Percentiles rank a stretch among this genome's conserved stretches.
These are phyloP conservation scores for Globisporangium solare DNA, from an alignment of 352 stramenopile genomes.

Conservation along the genomic window DNA sequence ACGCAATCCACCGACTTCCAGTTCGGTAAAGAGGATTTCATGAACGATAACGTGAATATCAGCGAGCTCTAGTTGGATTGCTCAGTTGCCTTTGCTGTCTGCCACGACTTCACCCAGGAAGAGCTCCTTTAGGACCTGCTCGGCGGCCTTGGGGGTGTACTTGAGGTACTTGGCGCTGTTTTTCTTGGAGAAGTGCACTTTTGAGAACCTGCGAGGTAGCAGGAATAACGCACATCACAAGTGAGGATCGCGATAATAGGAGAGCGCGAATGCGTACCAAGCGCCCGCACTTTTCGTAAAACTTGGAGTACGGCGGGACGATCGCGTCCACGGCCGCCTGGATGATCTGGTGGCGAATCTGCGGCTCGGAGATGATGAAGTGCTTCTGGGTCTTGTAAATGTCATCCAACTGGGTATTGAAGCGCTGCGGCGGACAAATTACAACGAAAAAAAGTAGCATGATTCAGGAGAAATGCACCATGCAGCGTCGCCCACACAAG, in stretches of 20 bases:
- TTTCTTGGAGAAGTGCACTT: slow-evolving; percentile 91
- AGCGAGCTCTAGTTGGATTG: no score
- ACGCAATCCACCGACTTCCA: slow-evolving; percentile 51
- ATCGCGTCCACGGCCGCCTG: slow-evolving; percentile 82
- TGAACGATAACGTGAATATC: neutral
- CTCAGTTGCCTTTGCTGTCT: slow-evolving; percentile 11
- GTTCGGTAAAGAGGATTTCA: slow-evolving; percentile 17
- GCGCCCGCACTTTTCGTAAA: slow-evolving; percentile 84
- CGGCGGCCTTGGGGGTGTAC: slow-evolving; percentile 79
- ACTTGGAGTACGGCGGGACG: slow-evolving; percentile 84
- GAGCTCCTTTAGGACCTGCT: slow-evolving; percentile 78
- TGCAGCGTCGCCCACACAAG: no score
- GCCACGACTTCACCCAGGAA: slow-evolving; percentile 53
- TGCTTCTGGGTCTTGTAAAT: slow-evolving; percentile 59
- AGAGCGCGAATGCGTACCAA: neutral
- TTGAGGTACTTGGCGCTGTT: slow-evolving; percentile 88
- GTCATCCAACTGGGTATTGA: slow-evolving; percentile 70
- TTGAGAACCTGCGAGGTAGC: slow-evolving; percentile 65
- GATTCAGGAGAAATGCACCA: neutral
- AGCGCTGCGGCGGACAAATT: slow-evolving; percentile 33
- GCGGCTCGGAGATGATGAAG: slow-evolving; percentile 84
- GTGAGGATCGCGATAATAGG: neutral
- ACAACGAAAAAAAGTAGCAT: neutral
- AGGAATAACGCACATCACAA: neutral
- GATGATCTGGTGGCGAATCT: slow-evolving; percentile 82